phyloP scores from a whole-genome alignment of 2,329 filamentous ascomycete species.

The Cordyceps farinosa region DNA sequence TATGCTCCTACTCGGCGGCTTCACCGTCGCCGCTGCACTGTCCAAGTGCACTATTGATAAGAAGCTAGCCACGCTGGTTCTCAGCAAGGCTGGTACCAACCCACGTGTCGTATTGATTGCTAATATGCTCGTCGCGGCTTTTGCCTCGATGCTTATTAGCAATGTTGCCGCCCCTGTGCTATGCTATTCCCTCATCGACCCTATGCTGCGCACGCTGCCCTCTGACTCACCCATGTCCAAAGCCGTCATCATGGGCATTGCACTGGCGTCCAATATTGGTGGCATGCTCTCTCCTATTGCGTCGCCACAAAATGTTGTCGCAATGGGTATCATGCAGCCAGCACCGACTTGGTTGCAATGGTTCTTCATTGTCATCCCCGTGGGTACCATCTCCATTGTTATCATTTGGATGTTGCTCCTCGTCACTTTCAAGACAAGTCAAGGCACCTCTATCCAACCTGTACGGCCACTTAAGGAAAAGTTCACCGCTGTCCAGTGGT shows the following conservation, averaged over 20 bases:
- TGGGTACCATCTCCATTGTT: slow-evolving; percentile 83
- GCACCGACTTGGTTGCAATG: slow-evolving; percentile 89
- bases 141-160: slow-evolving; percentile 98
- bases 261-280: slow-evolving; percentile 90
- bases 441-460: slow-evolving; percentile 83
- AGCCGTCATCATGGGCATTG: slow-evolving; percentile 91
- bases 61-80: slow-evolving; percentile 89
- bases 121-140: slow-evolving; percentile 97
- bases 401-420: slow-evolving; percentile 87
- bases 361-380: slow-evolving; percentile 94
- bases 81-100: slow-evolving; percentile 92
- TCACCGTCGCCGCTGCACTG: slow-evolving; percentile 89
- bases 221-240: slow-evolving; percentile 91
- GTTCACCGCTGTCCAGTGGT: slow-evolving; percentile 88
- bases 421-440: slow-evolving; percentile 77
- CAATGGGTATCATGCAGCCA: slow-evolving; percentile 91
- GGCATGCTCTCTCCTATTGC: slow-evolving; percentile 96
- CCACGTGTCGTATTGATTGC: slow-evolving; percentile 88
- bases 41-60: slow-evolving; percentile 98
- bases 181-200: slow-evolving; percentile 97
- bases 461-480: slow-evolving; percentile 86
- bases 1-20: slow-evolving; percentile 93
- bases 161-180: slow-evolving; percentile 96
- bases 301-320: slow-evolving; percentile 95
- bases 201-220: slow-evolving; percentile 88